Evolutionary conservation across 352 stramenopile species (phyloP).

Genomic region (Phytophthora cryptogea): DNA sequence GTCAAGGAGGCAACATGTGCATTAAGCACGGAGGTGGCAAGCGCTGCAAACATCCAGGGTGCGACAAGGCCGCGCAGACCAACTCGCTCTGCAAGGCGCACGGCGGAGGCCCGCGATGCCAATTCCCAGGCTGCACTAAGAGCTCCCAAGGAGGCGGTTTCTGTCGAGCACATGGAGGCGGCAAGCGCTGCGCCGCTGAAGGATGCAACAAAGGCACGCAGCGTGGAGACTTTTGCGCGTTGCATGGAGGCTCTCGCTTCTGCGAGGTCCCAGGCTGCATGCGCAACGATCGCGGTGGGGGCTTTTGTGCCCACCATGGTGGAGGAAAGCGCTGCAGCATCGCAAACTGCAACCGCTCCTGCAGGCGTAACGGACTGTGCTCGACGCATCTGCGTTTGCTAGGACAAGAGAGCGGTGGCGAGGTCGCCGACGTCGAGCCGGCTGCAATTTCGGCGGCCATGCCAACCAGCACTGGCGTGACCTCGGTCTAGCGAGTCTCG

Average conservation of each 20-base stretch:
- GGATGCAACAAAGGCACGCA: conserved; percentile 89
- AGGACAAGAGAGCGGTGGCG: conserved; percentile 14
- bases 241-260: conserved; percentile 80
- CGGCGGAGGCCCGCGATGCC: conserved; percentile 77
- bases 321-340: conserved; percentile 77
- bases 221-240: conserved; percentile 79
- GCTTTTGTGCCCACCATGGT: conserved; percentile 69
- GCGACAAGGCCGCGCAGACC: conserved; percentile 78
- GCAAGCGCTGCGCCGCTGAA: conserved; percentile 79
- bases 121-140: conserved; percentile 62
- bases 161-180: conserved; percentile 81
- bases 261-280: conserved; percentile 79
- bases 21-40: conserved; percentile 86
- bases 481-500: conserved; percentile 7
- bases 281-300: conserved; percentile 80
- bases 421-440: neutral
- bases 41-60: conserved; percentile 70
- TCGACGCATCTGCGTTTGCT: conserved; percentile 61
- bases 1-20: conserved; percentile 81
- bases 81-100: conserved; percentile 84
- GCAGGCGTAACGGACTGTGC: conserved; percentile 72
- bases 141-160: conserved; percentile 76
- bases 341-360: conserved; percentile 69
- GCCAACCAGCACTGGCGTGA: conserved; percentile 8
- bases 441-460: conserved; percentile 4